Evolutionary conservation across 306 rosid species (phyloP).

Genomic region (apple (Malus domestica)): DNA sequence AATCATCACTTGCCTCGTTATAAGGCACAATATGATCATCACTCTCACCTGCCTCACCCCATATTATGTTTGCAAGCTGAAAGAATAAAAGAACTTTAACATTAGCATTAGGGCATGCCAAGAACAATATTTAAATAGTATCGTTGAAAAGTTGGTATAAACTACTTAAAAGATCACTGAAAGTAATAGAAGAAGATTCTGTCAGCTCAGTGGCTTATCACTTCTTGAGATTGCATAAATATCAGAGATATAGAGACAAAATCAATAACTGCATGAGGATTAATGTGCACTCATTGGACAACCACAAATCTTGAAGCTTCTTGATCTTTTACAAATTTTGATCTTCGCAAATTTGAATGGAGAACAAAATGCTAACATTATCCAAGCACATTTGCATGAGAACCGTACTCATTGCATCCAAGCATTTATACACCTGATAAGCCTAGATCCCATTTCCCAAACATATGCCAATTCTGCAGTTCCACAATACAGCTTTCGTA

Average conservation of each 20-base stretch:
- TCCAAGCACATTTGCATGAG: background rate
- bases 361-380: background rate
- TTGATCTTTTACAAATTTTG: background rate
- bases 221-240: background rate
- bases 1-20: slow-evolving; percentile 53
- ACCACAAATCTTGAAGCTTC: background rate
- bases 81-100: slow-evolving; percentile 11
- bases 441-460: background rate
- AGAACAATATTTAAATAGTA: background rate
- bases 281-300: background rate
- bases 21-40: slow-evolving; percentile 93
- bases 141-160: background rate
- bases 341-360: background rate
- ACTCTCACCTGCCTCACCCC: slow-evolving; percentile 70
- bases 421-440: background rate
- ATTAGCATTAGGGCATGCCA: slow-evolving; percentile 2
- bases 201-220: background rate
- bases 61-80: slow-evolving; percentile 90
- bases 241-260: background rate
- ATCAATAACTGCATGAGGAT: background rate
- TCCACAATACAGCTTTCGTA: background rate
- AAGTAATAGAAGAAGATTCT: too few relatives aligned
- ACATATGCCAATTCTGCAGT: background rate
- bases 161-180: background rate
- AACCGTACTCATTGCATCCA: background rate